These are phyloP conservation scores for Neonectria neomacrospora DNA, from an alignment of 2,329 filamentous ascomycete genomes.

Conservation along the genomic window DNA sequence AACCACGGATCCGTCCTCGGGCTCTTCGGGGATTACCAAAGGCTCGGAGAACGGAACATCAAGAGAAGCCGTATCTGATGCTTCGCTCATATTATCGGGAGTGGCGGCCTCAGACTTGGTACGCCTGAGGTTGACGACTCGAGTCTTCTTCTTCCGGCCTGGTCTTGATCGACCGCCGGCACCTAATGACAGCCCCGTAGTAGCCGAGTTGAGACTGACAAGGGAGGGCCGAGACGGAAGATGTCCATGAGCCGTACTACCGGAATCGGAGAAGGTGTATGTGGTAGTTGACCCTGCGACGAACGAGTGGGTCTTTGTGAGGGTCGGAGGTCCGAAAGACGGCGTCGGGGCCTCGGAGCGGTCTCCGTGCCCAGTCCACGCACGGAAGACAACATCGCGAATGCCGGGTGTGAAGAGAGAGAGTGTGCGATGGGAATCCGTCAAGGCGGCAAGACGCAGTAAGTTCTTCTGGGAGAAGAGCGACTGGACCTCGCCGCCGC, in stretches of 20 bases:
- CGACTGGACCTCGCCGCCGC: slow-evolving; percentile 83
- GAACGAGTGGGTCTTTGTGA: slow-evolving; percentile 73
- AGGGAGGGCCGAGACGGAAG: slow-evolving; percentile 76
- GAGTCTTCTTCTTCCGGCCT: slow-evolving; percentile 82
- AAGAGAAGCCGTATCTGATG: slow-evolving; percentile 66
- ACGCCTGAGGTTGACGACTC: slow-evolving; percentile 83
- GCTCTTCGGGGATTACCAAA: slow-evolving; percentile 69
- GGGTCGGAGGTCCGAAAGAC: slow-evolving; percentile 59
- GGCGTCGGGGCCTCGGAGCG: slow-evolving; percentile 69
- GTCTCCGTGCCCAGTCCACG: slow-evolving; percentile 86
- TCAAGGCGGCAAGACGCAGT: slow-evolving; percentile 81
- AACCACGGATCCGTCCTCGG: slow-evolving; percentile 58
- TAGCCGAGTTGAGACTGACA: slow-evolving; percentile 69
- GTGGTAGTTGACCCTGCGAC: slow-evolving; percentile 68
- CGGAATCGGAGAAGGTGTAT: slow-evolving; percentile 79
- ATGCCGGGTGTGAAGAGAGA: slow-evolving; percentile 94
- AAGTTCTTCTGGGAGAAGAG: slow-evolving; percentile 97
- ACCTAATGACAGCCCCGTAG: slow-evolving; percentile 72
- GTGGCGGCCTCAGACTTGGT: slow-evolving; percentile 66
- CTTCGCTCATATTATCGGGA: slow-evolving; percentile 59
- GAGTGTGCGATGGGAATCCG: slow-evolving; percentile 88
- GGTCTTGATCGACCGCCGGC: slow-evolving; percentile 69
- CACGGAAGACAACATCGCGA: slow-evolving; percentile 87
- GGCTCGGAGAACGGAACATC: slow-evolving; percentile 71
- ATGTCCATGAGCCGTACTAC: slow-evolving; percentile 71